Evolutionary conservation across 2,329 filamentous ascomycete species (phyloP).

Genomic region (Xylariales sp.): DNA sequence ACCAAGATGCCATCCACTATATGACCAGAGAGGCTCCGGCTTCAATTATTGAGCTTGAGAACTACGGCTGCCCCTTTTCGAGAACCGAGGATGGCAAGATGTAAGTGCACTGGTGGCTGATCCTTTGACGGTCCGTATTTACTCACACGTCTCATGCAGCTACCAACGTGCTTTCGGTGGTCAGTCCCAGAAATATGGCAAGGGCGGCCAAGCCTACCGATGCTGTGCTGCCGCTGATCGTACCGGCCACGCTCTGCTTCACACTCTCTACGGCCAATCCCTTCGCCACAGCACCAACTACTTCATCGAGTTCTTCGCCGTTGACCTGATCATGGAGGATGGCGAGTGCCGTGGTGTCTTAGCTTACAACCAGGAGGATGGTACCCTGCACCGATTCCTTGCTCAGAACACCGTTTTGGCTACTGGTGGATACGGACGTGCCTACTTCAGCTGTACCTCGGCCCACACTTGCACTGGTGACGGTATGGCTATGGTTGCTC

Average conservation of each 20-base stretch:
- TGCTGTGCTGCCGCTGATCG: conserved; percentile 94
- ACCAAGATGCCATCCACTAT: conserved; percentile 97
- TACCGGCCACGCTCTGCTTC: conserved; percentile 94
- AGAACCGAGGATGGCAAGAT: conserved; percentile 96
- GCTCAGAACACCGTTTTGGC: conserved; percentile 95
- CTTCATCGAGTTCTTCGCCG: conserved; percentile 98
- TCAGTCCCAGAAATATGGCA: conserved; percentile 90
- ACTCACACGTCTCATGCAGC: conserved; percentile 34
- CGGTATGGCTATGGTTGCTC: conserved; percentile 98
- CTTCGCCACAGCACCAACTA: conserved; percentile 98
- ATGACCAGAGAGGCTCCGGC: conserved; percentile 94
- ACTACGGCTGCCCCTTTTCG: conserved; percentile 96
- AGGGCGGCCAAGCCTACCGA: conserved; percentile 96
- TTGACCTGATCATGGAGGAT: conserved; percentile 96
- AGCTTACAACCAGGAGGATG: conserved; percentile 98
- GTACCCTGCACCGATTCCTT: conserved; percentile 93
- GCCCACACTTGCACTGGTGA: conserved; percentile 98
- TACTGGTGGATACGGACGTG: conserved; percentile 94
- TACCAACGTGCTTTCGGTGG: conserved; percentile 99
- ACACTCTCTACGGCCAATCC: conserved; percentile 97
- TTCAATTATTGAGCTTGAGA: conserved; percentile 90
- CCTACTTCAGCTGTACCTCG: conserved; percentile 97
- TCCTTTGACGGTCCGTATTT: neutral
- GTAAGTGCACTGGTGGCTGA: conserved; percentile 40
- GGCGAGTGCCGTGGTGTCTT: conserved; percentile 95